Base-by-base conservation (phyloP, 1,284 basidiomycete genomes). In the Cutaneotrichosporon spelunceum region DNA sequence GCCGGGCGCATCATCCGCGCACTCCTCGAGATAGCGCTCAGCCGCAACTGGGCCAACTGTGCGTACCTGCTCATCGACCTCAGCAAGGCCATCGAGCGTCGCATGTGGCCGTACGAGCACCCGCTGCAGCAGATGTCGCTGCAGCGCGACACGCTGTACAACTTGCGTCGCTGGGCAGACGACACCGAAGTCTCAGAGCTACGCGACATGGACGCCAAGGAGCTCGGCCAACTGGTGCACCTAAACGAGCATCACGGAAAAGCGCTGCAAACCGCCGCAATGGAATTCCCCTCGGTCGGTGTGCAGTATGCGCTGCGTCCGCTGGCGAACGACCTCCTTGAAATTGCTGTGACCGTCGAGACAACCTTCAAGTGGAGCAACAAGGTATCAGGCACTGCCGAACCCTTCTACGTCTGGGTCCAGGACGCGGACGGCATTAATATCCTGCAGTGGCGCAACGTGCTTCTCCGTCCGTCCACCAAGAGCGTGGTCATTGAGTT, bases 361-460 rank as follows among this genome's bases (percentile, higher is more conserved):
- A 85, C 86, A 24, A 79, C 83, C 10, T 99, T 99, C 74, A 84
- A 84, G n/a, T 99, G 96, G 96, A 90, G 83, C 69, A 73, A 82
- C 30, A 89, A 86, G 73, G 71, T 88, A 4, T 93, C 96, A 67
- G 90, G 89, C 1, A 82, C 81, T 4, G 81, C 83, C 0, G 92
- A 99, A 76, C 89, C 92, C 1, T 97, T 99, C 80, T 96, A 93
- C 86, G 79, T 99, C 53, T 99, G 96, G 95, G 82, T 97, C 7
- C 93, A 99, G 79, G 92, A 95, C 71, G 83, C 88, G 34, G 84
- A 89, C 49, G 89, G 87, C 10, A 71, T 84, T 21, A 84, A 85
- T 44, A 96, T 99, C 69, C 83, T 95, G n/a, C 91, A 96, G 72
- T 84, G 90, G 66, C 82, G 87, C 1, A 87, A 88, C 70, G 79